These are phyloP conservation scores for Carex cristatella DNA, from an alignment of 176 grass and related monocot species.

Conservation along the genomic window DNA sequence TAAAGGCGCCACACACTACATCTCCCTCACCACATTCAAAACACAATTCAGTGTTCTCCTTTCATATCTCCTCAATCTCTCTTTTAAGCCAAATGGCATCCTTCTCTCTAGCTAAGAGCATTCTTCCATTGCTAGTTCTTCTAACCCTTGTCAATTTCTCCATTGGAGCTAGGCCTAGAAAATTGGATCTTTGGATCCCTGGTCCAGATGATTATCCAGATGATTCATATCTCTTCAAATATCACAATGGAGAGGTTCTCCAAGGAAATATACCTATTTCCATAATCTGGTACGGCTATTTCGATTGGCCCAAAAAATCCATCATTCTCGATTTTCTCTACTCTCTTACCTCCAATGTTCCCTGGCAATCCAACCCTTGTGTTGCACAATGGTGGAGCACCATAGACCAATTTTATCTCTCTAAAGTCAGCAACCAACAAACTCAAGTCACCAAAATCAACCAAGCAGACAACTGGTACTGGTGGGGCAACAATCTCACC, in stretches of 20 bases:
- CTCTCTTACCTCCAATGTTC: constrained; percentile 33
- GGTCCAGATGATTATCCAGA: constrained; percentile 7
- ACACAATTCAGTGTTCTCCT: neutral
- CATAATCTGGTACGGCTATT: constrained; percentile 66
- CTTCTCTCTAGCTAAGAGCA: constrained; percentile 10
- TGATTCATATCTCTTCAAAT: constrained; percentile 32
- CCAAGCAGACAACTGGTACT: constrained; percentile 42
- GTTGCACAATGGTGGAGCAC: constrained; percentile 72
- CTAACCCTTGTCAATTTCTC: constrained; percentile 23
- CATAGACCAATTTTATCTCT: constrained; percentile 55
- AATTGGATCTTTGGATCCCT: constrained; percentile 41
- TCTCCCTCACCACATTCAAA: neutral
- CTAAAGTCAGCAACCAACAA: constrained; percentile 29
- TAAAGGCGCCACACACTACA: neutral
- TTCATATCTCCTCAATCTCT: neutral
- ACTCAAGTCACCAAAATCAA: constrained; percentile 35
- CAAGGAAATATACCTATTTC: constrained; percentile 49
- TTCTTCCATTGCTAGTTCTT: constrained; percentile 20
- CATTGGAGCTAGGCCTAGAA: constrained; percentile 31
- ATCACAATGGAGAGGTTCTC: constrained; percentile 71
- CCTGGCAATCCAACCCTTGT: constrained; percentile 34
- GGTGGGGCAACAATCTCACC: neutral
- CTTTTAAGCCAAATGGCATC: constrained; percentile 31
- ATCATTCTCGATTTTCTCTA: constrained; percentile 66
- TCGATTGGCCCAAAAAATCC: constrained; percentile 53